Evolutionary conservation across 2,329 filamentous ascomycete species (phyloP), one percentile per base, ranked within the genome.

Genomic region (Colletotrichum caudatum): DNA sequence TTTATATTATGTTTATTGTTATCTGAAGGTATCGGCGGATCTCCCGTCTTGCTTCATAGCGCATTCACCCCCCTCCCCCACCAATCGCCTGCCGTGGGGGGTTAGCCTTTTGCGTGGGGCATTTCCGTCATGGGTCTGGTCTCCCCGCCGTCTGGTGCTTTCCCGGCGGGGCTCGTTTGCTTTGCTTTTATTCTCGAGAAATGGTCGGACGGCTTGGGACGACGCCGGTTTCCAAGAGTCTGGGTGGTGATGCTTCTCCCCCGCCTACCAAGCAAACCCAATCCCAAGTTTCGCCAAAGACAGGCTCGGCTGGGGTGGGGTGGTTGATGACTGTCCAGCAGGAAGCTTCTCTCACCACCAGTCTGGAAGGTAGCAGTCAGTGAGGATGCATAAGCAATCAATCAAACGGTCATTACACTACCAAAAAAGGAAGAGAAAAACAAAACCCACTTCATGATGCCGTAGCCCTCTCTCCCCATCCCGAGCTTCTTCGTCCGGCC

Each of bases 211-310:
- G n/a, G n/a, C n/a, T 18, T 62, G n/a, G 16, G 51, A 20, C 41
- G 39, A 33, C 53, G 75, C 75, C 75, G 63, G 33, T 51, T 61
- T 66, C n/a, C 39, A 57, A 18, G 29, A 54, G 16, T 20, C 8
- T 5, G 50, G 12, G 7, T 54, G 16, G 9, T 8, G 18, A 26
- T 50, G n/a, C 46, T 50, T 50, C 12, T 6, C 50, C 26, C 16
- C 29, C 29, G 9, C 29, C 16, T 35, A 18, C 50, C 23, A 53
- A 20, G n/a, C 26, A 33, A 29, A 53, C 26, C 16, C 6, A 33
- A 53, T 8, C 29, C 7, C 51, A 33, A n/a, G 23, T 51, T 54
- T 54, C 5, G 50, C 18, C 33, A 20, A 23, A 35, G 23, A 64
- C 29, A 14, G 7, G 14, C 35, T 20, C 23, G 6, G 51, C 29